Evolutionary conservation across 129 eudicot species (phyloP).

Genomic region (Arctium minus): DNA sequence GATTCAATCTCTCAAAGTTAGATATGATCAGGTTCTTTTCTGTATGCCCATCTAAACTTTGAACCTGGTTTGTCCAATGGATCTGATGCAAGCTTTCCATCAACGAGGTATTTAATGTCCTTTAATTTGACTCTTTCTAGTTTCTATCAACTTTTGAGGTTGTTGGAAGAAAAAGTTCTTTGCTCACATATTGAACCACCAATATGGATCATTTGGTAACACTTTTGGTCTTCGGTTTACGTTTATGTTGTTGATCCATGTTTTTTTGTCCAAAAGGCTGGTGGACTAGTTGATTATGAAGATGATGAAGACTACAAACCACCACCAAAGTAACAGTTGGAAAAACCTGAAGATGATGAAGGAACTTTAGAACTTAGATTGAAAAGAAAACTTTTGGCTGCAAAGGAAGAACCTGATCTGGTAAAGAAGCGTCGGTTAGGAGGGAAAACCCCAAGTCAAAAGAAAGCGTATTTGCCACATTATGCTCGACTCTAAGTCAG

Average conservation of each 20-base stretch:
- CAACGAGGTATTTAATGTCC: conserved; percentile 43
- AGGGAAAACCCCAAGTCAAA: conserved; percentile 50
- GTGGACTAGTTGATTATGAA: conserved; percentile 81
- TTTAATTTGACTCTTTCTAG: background rate
- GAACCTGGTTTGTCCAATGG: conserved; percentile 48
- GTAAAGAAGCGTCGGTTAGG: conserved; percentile 42
- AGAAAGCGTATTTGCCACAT: conserved; percentile 66
- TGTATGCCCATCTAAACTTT: background rate
- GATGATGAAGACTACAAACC: conserved; percentile 89
- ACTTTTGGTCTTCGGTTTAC: background rate
- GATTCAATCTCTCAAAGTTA: conserved; percentile 66
- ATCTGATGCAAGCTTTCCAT: conserved; percentile 42
- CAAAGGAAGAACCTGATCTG: conserved; percentile 60
- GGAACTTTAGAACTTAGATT: conserved; percentile 42
- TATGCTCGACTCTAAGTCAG: conserved; percentile 71
- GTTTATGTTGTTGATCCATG: background rate
- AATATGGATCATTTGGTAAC: too few species aligned
- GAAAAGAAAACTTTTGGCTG: conserved; percentile 59
- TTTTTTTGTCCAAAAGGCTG: conserved; percentile 38
- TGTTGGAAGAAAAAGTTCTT: too few species aligned
- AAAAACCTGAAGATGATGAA: conserved; percentile 56
- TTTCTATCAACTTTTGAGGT: background rate
- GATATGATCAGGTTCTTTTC: conserved; percentile 69
- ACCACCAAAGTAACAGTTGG: conserved; percentile 58
- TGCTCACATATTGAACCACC: too few species aligned